Evolutionary conservation across 306 rosid species (phyloP), one percentile per base, ranked within the genome.

Genomic region (Purshia tridentata): DNA sequence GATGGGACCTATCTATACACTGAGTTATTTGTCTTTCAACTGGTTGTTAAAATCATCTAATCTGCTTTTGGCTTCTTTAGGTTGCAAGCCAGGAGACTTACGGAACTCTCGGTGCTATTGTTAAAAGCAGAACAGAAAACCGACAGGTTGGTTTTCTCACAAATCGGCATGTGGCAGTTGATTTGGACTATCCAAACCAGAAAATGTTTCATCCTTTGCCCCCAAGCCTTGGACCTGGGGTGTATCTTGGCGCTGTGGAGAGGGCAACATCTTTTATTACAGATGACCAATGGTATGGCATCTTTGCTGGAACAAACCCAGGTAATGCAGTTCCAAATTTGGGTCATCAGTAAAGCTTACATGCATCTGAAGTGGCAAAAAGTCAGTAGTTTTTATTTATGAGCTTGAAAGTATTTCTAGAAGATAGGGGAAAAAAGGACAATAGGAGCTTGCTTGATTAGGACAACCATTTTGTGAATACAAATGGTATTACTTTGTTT

Each of bases 131-230:
- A 72, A 88, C 99, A 23, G 99, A 97, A 83, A 90, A 84, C 72
- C 84, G 52, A 51, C 96, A 95, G 84, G 86, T 91, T 86, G 99
- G 99, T 64, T 95, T 91, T 72, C 98, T 95, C 54, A 95, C 99
- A 51, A 95, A 95, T 80, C 90, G 99, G 29, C 99, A 95, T 84
- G 99, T 95, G 39, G 99, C 99, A 68, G 99, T 95, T 79, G 97
- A 95, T 84, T 85, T 95, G 77, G 96, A 95, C 86, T 95, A 90
- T 77, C 99, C 99, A 64, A 95, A 82, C 81, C 99, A 95, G 84
- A 95, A 95, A 84, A 95, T 95, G 99, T 95, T 95, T 84, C 99
- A 95, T 78, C 99, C 99, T 5, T 82, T 90, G 86, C 99, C 99
- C 45, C 99, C 99, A 71, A 95, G 91, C 84, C 96, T 90, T 79